Evolutionary conservation across 169 alveolate species (phyloP).

Genomic region (Plasmodium gonderi): DNA sequence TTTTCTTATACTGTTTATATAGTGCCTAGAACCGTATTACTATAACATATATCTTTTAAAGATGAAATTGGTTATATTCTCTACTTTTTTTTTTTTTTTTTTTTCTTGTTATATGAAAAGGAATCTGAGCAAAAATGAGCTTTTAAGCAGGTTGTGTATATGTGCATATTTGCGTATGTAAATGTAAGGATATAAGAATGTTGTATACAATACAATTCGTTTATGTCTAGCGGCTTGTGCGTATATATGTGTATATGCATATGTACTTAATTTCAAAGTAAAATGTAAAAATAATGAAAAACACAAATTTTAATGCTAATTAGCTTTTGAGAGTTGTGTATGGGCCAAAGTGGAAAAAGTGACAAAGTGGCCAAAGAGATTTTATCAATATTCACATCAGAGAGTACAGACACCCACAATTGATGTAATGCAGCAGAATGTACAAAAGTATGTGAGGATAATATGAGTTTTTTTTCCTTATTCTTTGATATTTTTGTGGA

Average conservation of each 20-base stretch:
- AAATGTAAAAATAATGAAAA: not conserved
- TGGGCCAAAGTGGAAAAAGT: not conserved
- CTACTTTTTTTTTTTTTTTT: not conserved
- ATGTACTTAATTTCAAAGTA: not conserved
- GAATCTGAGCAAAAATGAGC: not conserved
- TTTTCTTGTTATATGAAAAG: not conserved
- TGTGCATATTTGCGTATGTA: not conserved
- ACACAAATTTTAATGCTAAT: not conserved
- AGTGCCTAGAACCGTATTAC: not conserved
- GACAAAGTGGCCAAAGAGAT: no score
- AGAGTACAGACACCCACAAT: no score
- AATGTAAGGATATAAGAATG: no score
- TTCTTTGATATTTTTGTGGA: no score
- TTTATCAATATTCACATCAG: no score
- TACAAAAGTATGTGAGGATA: no score
- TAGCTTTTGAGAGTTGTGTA: not conserved
- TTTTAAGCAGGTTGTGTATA: not conserved
- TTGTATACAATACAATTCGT: no score
- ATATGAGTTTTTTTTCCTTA: no score
- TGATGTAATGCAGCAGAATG: not conserved
- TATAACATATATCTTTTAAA: not conserved
- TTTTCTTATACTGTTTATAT: conserved; percentile 21
- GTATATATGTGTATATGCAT: not conserved
- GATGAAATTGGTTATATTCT: not conserved
- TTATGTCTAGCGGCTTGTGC: not conserved